These are phyloP conservation scores for Anthracocystis panici-leucophaei DNA, from an alignment of 1,284 basidiomycete genomes.

Conservation along the genomic window DNA sequence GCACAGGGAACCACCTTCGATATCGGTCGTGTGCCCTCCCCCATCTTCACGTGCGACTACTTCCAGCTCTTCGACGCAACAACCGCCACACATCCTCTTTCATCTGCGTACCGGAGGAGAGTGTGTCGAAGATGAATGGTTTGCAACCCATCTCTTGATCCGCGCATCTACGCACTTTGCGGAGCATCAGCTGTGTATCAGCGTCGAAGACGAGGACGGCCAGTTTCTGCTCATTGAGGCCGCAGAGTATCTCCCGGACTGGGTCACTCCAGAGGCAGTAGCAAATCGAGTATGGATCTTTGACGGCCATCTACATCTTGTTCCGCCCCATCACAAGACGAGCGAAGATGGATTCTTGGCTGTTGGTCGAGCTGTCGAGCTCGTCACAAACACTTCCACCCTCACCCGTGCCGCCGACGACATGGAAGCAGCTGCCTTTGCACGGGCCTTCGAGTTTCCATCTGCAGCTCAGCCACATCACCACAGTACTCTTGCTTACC, in stretches of 20 bases:
- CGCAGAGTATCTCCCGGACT: conserved; percentile 86
- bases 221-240: conserved; percentile 97
- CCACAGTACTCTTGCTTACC: conserved; percentile 82
- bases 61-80: conserved; percentile 11
- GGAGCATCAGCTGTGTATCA: conserved; percentile 29
- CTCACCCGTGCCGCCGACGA: conserved; percentile 74
- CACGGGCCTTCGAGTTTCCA: conserved; percentile 64
- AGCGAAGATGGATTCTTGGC: conserved; percentile 74
- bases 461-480: conserved; percentile 79
- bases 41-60: conserved; percentile 10
- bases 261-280: conserved; percentile 91
- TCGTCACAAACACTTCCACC: conserved; percentile 73
- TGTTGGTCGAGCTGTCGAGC: conserved; percentile 33
- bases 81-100: conserved; percentile 31
- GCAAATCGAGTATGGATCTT: conserved; percentile 95
- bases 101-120: conserved; percentile 72
- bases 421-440: conserved; percentile 46
- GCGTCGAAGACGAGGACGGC: conserved; percentile 87
- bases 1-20: conserved; percentile 61
- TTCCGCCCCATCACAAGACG: conserved; percentile 77
- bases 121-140: conserved; percentile 96
- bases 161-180: conserved; percentile 22
- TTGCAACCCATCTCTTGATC: conserved; percentile 80
- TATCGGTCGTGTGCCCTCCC: conserved; percentile 33
- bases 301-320: conserved; percentile 82